A percentile compares a stretch with the other conserved stretches of the same genome.
Conservation (phyloP, 768 basidiomycete genomes). For the Pulveroboletus sp. region DNA sequence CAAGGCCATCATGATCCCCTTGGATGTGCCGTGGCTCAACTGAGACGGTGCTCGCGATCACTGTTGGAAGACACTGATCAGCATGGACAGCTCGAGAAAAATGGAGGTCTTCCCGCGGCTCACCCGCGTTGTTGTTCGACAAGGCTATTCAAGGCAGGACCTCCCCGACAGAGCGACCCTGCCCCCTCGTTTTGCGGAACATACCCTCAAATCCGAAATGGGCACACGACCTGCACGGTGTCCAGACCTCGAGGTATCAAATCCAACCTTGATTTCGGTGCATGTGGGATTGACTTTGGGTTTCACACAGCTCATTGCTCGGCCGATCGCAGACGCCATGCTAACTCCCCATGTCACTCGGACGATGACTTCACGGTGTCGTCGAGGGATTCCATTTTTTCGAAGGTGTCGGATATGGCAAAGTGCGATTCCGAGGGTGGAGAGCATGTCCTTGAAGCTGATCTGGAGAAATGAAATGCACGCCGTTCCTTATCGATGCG, state of each 20-base stretch:
- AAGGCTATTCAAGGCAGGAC: slow-evolving; percentile 2
- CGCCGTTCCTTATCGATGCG: slow-evolving; percentile 27
- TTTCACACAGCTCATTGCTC: slow-evolving; percentile 18
- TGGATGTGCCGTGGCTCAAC: slow-evolving; percentile 11
- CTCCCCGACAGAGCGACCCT: slow-evolving; percentile 18
- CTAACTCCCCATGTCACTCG: too few species aligned
- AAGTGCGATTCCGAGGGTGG: slow-evolving; percentile 18
- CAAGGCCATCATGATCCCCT: slow-evolving; percentile 8
- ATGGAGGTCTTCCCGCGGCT: too few species aligned
- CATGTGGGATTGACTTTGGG: slow-evolving; percentile 23
- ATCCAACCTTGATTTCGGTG: slow-evolving; percentile 14
- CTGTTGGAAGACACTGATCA: not conserved
- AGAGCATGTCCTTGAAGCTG: too few species aligned
- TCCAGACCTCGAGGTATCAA: slow-evolving; percentile 8
- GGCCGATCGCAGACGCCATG: not conserved
- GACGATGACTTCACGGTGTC: too few species aligned
- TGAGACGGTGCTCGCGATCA: not conserved
- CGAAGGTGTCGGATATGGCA: slow-evolving; percentile 15
- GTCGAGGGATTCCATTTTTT: slow-evolving; percentile 32
- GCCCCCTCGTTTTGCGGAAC: slow-evolving; percentile 31
- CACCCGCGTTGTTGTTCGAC: not conserved
- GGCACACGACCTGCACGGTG: slow-evolving; percentile 14
- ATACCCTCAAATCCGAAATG: slow-evolving; percentile 40
- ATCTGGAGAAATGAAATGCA: slow-evolving; percentile 32
- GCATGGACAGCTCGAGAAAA: too few species aligned